A percentile compares a stretch with the other conserved stretches of the same genome.
Conservation (phyloP, 2,329 filamentous ascomycete species). For the Cladosporium austrohemisphaericum region DNA sequence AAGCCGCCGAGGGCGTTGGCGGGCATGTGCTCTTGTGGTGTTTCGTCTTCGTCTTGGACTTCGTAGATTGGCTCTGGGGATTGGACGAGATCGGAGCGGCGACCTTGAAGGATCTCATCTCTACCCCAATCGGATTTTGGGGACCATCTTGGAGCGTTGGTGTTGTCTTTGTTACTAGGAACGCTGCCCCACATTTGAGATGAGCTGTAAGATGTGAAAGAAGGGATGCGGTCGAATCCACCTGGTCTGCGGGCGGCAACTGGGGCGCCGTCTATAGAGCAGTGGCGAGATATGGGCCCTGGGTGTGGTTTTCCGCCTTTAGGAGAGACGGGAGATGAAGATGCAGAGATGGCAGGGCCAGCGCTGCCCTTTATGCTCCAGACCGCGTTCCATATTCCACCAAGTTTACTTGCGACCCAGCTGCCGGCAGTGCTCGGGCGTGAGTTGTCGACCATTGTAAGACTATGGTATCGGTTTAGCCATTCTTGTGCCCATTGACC, state of each 20-base stretch:
- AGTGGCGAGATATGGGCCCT: neutral
- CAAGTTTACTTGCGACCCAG: neutral
- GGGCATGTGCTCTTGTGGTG: neutral
- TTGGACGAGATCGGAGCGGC: neutral
- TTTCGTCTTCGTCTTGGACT: neutral
- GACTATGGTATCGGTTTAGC: slow-evolving; percentile 7
- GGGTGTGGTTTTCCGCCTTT: slow-evolving; percentile 1
- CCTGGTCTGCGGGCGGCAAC: no score
- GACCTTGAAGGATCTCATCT: no score
- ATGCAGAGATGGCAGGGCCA: neutral
- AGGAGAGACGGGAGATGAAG: neutral
- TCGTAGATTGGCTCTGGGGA: slow-evolving; percentile 2
- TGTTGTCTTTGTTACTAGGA: neutral
- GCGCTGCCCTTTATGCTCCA: neutral
- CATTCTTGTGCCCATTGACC: slow-evolving; percentile 12
- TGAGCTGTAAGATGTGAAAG: neutral
- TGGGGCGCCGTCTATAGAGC: neutral
- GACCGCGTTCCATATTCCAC: neutral
- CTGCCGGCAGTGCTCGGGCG: slow-evolving; percentile 1
- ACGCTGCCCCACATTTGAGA: no score
- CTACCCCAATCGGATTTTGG: no score
- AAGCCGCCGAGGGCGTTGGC: slow-evolving; percentile 6
- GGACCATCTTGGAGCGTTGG: no score
- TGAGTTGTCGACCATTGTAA: neutral
- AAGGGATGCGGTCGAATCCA: neutral